Percentiles rank a stretch among this genome's conserved stretches.
Evolutionary conservation across 805 yeast species (phyloP).

Genomic region (Peterozyma xylosa): DNA sequence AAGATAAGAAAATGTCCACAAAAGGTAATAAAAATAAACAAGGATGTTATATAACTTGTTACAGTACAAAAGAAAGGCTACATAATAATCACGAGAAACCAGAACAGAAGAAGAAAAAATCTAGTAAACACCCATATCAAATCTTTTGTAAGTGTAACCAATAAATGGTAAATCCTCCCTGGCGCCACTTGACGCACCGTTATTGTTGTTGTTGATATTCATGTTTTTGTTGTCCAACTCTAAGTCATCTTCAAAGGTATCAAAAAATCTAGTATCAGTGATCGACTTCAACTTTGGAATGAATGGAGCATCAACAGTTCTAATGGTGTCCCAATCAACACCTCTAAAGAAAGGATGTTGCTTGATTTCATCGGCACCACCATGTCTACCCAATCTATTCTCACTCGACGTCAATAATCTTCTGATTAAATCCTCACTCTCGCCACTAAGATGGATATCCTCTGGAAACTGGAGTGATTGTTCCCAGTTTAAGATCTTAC

Average conservation of each 20-base stretch:
- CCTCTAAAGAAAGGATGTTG: slow-evolving; percentile 90
- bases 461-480: slow-evolving; percentile 86
- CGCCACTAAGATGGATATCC: slow-evolving; percentile 82
- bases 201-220: slow-evolving; percentile 10
- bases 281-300: slow-evolving; percentile 86
- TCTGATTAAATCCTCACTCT: slow-evolving; percentile 80
- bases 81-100: too few species aligned
- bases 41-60: too few species aligned
- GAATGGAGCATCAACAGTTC: slow-evolving; percentile 88
- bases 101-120: neutral
- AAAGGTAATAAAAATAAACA: too few species aligned
- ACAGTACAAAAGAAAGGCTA: too few species aligned
- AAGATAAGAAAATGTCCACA: too few species aligned
- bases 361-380: slow-evolving; percentile 90
- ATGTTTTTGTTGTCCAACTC: slow-evolving; percentile 3
- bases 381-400: slow-evolving; percentile 73
- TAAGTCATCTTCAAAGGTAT: slow-evolving; percentile 8
- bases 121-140: slow-evolving; percentile 37
- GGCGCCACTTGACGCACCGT: slow-evolving; percentile 29
- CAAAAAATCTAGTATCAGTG: slow-evolving; percentile 93
- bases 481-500: slow-evolving; percentile 87
- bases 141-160: slow-evolving; percentile 93
- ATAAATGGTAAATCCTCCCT: slow-evolving; percentile 94
- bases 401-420: slow-evolving; percentile 73
- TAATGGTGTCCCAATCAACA: slow-evolving; percentile 88